These are phyloP conservation scores for Cercospora citrullina DNA, from an alignment of 2,329 filamentous ascomycete species.

Conservation along the genomic window DNA sequence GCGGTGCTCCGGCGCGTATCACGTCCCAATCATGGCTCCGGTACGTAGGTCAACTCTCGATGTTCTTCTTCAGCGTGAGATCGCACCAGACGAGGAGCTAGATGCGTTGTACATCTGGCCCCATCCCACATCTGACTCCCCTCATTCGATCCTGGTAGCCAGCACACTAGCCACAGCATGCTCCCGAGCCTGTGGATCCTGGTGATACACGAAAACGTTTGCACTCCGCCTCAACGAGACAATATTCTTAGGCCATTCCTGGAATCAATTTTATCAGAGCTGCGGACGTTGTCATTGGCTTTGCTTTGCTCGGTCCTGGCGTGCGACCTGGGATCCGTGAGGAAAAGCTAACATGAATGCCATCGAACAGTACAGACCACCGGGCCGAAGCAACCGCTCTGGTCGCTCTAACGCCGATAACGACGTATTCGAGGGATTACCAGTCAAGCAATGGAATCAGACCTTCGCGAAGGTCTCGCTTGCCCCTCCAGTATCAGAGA, in stretches of 20 bases:
- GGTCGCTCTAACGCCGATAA: conserved; percentile 62
- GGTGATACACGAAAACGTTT: not conserved
- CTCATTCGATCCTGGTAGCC: conserved; percentile 4
- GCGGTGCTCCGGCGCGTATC: conserved; percentile 9
- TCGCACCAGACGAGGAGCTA: not conserved
- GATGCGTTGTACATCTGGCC: not conserved
- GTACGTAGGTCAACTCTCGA: conserved; percentile 9
- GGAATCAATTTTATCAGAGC: not conserved
- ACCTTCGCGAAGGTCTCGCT: conserved; percentile 35
- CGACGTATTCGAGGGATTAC: conserved; percentile 71
- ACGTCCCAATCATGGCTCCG: conserved; percentile 7
- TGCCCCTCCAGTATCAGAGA: conserved; percentile 35
- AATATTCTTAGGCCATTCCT: not conserved
- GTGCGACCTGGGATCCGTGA: not conserved
- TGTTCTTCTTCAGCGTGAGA: not conserved
- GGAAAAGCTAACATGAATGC: conserved; percentile 24
- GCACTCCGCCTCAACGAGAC: not conserved
- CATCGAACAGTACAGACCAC: conserved; percentile 54
- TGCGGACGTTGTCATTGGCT: not conserved
- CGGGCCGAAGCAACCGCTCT: conserved; percentile 59
- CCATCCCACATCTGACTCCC: not conserved
- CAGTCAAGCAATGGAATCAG: conserved; percentile 86
- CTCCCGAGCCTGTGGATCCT: conserved; percentile 11
- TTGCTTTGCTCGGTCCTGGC: not conserved
- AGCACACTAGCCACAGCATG: conserved; percentile 11